Evolutionary conservation across 108 stramenopile genomes (phyloP), one percentile per base, ranked within the genome.

Genomic region (Fistulifera pelliculosa): DNA sequence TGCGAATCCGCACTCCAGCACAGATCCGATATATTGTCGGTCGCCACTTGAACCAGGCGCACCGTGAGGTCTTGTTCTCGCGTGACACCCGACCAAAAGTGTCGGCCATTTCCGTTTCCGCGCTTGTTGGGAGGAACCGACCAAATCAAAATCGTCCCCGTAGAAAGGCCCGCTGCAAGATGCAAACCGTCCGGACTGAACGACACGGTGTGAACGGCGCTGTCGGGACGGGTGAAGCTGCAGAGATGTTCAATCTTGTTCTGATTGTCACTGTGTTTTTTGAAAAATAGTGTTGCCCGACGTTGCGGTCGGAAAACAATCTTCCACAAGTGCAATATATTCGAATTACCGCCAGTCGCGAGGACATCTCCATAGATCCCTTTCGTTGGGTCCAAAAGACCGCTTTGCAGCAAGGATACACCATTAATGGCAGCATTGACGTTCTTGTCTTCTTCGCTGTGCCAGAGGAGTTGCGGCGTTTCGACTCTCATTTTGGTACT

Each of bases 381-480:
- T 18, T 52, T n/a, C n/a, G 48, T 17, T 7, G 54, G 61, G 52
- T 45, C 69, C 57, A 12, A 71, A 41, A 69, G 17, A 13, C 77
- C 77, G 43, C 61, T 66, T 47, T 61, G 64, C 15, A 70, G 45
- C 45, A 79, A 25, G 14, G 55, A 78, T 66, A 73, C 64, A 49
- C 87, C 85, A 51, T 81, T 74, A 19, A 94, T 59, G 11, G 94
- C 93, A 15, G 77, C 85, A 69, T 87, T 89, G 56, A 81, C 86
- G 40, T 86, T 86, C 21, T 78, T 73, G 41, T 93, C 88, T 21
- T 71, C 80, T 24, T 89, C 83, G 41, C 63, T 58, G 49, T 80
- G 90, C 95, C 95, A 96, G 35, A 87, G 70, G 41, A 96, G 90
- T 73, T 96, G 95, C 8, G 95, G 95, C n/a, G 94, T 94, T 75